Base-by-base conservation (phyloP, 2,329 filamentous ascomycete species). In the Claviceps monticola region DNA sequence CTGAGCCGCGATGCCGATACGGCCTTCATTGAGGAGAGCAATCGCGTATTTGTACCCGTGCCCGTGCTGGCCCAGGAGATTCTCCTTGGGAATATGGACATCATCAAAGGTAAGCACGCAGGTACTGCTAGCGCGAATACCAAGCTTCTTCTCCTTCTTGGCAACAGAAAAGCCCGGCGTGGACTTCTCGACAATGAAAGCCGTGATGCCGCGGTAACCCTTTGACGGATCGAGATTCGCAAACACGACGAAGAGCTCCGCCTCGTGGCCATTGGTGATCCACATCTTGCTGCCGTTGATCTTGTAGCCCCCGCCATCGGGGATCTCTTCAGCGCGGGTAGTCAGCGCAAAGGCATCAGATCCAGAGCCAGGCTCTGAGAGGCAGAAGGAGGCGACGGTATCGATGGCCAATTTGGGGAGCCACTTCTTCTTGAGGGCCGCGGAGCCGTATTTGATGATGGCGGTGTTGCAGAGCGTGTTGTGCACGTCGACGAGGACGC, bases 91-190 rank as follows among this genome's bases (percentile, higher is more conserved):
- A 41, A 98, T 79, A 63, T 91, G 80, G 50, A 97, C 89, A 62
- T 98, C 93, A 70, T 98, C 93, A 61, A 98, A 95, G 76, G 88
- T 97, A 68, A 98, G 77, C 56, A 96, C 91, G 70, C 93, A 98
- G 36, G 93, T 98, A 72, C 87, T 94, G 72, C 87, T 94, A 51
- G 93, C 93, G 64, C 80, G 84, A 73, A 98, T 98, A 54, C 93
- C 93, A 48, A 98, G 83, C 76, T 98, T 98, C 84, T 97, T 97
- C 77, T 98, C 93, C 76, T 98, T 98, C 80, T 98, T 98, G 42
- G 93, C 89, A 63, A 98, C 94, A 55, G 80, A 83, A 75, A 98
- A 96, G 37, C 93, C 93, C 51, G 84, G 83, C 48, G 81, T 86
- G 62, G 76, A 84, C 75, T 95, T 96, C 71, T 96, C 90, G 43